Evolutionary conservation across 2,329 filamentous ascomycete genomes (phyloP), one percentile per base, ranked within the genome.

Genomic region (Apiospora aurea): DNA sequence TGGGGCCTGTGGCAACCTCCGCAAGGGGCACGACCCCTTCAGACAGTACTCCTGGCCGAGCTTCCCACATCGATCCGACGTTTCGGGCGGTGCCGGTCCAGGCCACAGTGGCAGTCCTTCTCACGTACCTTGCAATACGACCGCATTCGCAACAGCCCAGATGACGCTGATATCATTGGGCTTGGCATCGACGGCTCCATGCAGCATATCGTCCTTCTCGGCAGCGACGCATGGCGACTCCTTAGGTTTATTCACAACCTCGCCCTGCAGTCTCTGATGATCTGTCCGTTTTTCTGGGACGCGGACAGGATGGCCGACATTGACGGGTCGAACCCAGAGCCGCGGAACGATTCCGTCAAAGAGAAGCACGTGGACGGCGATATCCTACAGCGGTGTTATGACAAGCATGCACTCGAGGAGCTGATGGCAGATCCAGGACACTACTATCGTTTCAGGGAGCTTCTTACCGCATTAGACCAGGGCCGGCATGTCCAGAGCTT

Each of bases 191-290:
- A 94, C 77, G 94, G 94, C 1, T 90, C 91, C 0, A 77, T 95
- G 34, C 89, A 89, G 74, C 89, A 92, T 71, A 92, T 98, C 76
- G 88, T 88, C 0, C 82, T 95, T 18, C 82, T 98, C 0, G 83
- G 86, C 13, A 77, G 87, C 24, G 81, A 88, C 2, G 87, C 91
- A 10, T 93, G 92, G 89, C 86, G 87, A 8, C 84, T 97, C 4
- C 85, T 98, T 6, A 87, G 88, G 72, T 90, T 96, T 74, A 79
- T 98, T 1, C 92, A 97, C 77, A 92, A 92, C 72, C 79, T 97
- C 67, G 90, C 89, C 41, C 80, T 86, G 67, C 80, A 81, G 38
- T 87, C 86, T 38, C 77, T 80, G 8, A 75, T 78, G 4, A 80
- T 90, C 16, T 90, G 85, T 72, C 87, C 88, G 3, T 89, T 88